Percentiles rank a stretch among this genome's conserved stretches.
Conservation (phyloP, 345 rosid genomes). For the Carallia brachiata region DNA sequence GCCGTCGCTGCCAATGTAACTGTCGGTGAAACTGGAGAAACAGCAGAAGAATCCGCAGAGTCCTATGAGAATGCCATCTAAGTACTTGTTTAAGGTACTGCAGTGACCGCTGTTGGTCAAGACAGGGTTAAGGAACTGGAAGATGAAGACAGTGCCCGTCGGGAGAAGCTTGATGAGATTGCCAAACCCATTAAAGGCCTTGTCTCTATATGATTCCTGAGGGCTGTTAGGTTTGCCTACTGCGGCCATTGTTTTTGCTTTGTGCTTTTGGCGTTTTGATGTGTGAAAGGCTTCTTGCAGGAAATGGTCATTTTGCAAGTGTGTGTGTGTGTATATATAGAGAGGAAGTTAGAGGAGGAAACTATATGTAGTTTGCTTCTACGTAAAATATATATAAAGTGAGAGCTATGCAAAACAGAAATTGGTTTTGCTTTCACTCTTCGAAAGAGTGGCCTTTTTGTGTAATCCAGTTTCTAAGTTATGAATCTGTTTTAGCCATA, state of each 20-base stretch:
- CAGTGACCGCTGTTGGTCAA: constrained; percentile 72
- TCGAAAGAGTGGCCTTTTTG: neutral
- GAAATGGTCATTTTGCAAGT: neutral
- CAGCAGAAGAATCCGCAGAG: constrained; percentile 68
- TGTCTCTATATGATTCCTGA: constrained; percentile 35
- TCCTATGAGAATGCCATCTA: constrained; percentile 48
- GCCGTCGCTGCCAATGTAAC: constrained; percentile 51
- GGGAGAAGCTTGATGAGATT: constrained; percentile 87
- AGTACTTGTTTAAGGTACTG: constrained; percentile 44
- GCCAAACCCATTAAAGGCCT: constrained; percentile 50
- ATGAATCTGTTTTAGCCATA: too few species aligned
- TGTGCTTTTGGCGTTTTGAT: neutral
- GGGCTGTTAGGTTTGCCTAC: constrained; percentile 4
- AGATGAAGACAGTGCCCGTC: constrained; percentile 78
- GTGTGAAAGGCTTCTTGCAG: neutral
- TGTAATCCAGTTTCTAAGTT: too few species aligned
- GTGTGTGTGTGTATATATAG: constrained; percentile 4
- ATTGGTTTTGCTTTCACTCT: constrained; percentile 24
- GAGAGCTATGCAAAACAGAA: constrained; percentile 1
- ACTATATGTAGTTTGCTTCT: constrained; percentile 13
- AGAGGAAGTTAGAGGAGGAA: neutral
- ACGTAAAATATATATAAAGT: constrained; percentile 13
- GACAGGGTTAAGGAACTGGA: constrained; percentile 78
- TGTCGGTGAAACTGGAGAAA: constrained; percentile 72
- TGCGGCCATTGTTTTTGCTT: constrained; percentile 1